Conservation (phyloP, 2,329 filamentous ascomycete genomes). For the Endoconidiophora polonica region DNA sequence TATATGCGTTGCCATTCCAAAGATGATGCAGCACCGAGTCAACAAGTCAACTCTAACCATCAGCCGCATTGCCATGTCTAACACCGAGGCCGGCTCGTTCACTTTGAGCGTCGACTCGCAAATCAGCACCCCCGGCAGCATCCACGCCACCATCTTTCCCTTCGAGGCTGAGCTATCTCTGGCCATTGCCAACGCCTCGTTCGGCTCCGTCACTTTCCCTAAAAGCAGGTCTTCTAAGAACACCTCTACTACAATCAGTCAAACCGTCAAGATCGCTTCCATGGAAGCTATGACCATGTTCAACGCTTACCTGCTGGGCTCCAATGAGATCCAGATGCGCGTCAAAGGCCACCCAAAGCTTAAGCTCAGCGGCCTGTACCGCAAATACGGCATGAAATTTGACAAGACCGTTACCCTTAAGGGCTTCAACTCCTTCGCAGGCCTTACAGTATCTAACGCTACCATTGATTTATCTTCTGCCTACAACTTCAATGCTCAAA, state of each 20-base stretch:
- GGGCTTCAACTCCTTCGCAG: conserved; percentile 28
- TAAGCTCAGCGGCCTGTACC: conserved; percentile 31
- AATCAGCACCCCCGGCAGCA: conserved; percentile 33
- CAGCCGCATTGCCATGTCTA: conserved; percentile 32
- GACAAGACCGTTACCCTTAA: conserved; percentile 39
- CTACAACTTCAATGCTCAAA: conserved; percentile 42
- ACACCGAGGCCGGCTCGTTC: conserved; percentile 29
- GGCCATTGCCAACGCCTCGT: conserved; percentile 30
- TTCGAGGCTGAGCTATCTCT: conserved; percentile 40
- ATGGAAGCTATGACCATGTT: conserved; percentile 34
- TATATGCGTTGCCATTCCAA: conserved; percentile 38
- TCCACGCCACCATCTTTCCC: conserved; percentile 33
- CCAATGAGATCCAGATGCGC: conserved; percentile 32
- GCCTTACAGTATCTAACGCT: conserved; percentile 34
- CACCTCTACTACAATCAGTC: conserved; percentile 35
- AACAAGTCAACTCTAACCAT: conserved; percentile 35
- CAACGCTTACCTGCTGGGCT: conserved; percentile 36
- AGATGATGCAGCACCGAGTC: conserved; percentile 39
- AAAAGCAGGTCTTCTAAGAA: conserved; percentile 30
- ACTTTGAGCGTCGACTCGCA: conserved; percentile 39
- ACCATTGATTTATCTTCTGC: conserved; percentile 24
- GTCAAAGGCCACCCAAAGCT: conserved; percentile 36
- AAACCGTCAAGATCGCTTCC: conserved; percentile 30
- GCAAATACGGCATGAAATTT: conserved; percentile 34
- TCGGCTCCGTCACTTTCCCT: conserved; percentile 35